A percentile compares a stretch with the other conserved stretches of the same genome.
These are phyloP conservation scores for Leptographium radiaticola DNA, from an alignment of 2,329 filamentous ascomycete species.

Conservation along the genomic window DNA sequence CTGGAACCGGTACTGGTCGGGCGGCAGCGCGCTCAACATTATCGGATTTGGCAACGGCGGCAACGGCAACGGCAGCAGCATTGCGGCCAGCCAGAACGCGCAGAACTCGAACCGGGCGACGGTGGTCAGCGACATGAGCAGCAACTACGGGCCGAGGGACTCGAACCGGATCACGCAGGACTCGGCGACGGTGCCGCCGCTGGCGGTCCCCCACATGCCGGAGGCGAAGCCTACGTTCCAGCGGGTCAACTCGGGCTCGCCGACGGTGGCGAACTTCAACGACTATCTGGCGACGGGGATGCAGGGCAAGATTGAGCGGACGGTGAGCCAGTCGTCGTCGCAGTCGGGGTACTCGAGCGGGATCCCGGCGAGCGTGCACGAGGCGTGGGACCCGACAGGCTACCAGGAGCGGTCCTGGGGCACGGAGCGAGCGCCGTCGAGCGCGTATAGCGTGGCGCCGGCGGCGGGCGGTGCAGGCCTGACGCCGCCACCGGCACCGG, in stretches of 20 bases:
- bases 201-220: conserved; percentile 37
- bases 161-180: conserved; percentile 43
- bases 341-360: conserved; percentile 49
- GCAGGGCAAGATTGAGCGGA: conserved; percentile 47
- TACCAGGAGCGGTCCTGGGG: conserved; percentile 32
- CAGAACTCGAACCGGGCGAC: conserved; percentile 31
- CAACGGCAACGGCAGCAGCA: conserved; percentile 30
- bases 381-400: conserved; percentile 38
- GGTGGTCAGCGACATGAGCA: conserved; percentile 40
- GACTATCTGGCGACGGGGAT: conserved; percentile 41
- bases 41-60: conserved; percentile 45
- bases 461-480: not conserved
- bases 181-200: conserved; percentile 57
- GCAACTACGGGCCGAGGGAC: conserved; percentile 35
- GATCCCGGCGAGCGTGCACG: conserved; percentile 49
- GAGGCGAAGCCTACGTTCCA: conserved; percentile 50
- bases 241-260: conserved; percentile 55
- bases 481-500: conserved; percentile 25
- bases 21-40: conserved; percentile 54
- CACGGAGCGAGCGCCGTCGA: conserved; percentile 34
- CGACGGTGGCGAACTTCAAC: conserved; percentile 50
- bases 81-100: conserved; percentile 23
- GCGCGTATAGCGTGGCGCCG: conserved; percentile 27
- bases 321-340: conserved; percentile 33
- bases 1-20: conserved; percentile 69